Evolutionary conservation across 192 early-diverging fungal genomes (phyloP), one percentile per base, ranked within the genome.

Genomic region (Coemansia sp.): DNA sequence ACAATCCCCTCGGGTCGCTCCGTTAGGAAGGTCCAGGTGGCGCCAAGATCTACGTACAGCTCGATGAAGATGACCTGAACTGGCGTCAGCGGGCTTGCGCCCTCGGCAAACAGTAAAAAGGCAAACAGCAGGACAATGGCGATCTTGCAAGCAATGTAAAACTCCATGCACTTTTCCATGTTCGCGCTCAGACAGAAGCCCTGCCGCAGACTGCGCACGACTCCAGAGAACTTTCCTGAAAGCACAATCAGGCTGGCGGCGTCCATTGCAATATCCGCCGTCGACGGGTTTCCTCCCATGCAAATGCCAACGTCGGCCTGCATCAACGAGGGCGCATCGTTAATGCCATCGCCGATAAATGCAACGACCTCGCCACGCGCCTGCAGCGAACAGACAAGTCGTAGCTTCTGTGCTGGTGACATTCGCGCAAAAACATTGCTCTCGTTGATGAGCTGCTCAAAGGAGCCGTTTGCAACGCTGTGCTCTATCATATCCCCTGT

Each of bases 311-410:
- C 85, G 65, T 93, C 85, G 5, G 94, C 92, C 38, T 85, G 86
- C 62, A 89, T 90, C 35, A 96, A 76, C 33, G 94, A 85, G 46
- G 94, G 92, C 35, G 93, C 90, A 71, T 96, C 94, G 66, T 96
- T 94, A 9, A 93, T 90, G 40, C 94, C 94, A 66, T 94, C 94
- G 66, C 94, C 94, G 23, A 80, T 75, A 62, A 80, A 80, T 4
- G 62, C 68, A n/a, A 80, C 78, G 5, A 71, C 53, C 25, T 80
- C 72, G n/a, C 77, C 77, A 25, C 68, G 62, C 14, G 77, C 60
- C 62, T 74, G 77, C 33, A 80, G 45, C 1, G 77, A 64, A 54
- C 70, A 61, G 29, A 80, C 69, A 34, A 80, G 67, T 33, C 65
- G 72, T 54, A 80, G 65, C 57, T 80, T 80, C 23, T 74, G 73